Evolutionary conservation across 768 basidiomycete genomes (phyloP).

Genomic region (Boletus rufocinnamomeus): DNA sequence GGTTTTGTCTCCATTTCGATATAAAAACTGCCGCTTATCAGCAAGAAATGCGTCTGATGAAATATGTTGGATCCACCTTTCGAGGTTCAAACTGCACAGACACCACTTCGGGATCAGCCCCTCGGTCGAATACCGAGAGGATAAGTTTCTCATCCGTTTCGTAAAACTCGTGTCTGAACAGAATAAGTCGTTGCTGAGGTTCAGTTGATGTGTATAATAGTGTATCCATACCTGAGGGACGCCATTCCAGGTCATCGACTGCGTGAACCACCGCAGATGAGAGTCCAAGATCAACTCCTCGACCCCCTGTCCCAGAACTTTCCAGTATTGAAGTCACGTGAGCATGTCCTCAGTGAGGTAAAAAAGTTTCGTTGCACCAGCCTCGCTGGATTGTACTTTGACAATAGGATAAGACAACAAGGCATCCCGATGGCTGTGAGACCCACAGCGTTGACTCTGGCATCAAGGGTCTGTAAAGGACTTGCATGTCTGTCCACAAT

Average conservation of each 20-base stretch:
- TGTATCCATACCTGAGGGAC: conserved; percentile 29
- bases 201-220: not conserved
- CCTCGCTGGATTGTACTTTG: not conserved
- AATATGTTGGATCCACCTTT: conserved; percentile 44
- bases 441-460: too few species aligned
- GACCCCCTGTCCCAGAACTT: conserved; percentile 26
- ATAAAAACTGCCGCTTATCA: conserved; percentile 32
- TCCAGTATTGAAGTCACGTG: conserved; percentile 33
- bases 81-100: conserved; percentile 63
- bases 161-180: conserved; percentile 78
- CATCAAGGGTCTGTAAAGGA: too few species aligned
- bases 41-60: not conserved
- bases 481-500: too few species aligned
- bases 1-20: conserved; percentile 68
- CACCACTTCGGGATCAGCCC: conserved; percentile 66
- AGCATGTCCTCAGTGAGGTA: not conserved
- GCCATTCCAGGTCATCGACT: conserved; percentile 23
- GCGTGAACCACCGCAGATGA: conserved; percentile 1
- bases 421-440: too few species aligned
- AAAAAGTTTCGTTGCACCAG: not conserved
- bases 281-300: not conserved
- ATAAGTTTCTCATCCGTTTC: conserved; percentile 78
- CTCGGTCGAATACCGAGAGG: conserved; percentile 77
- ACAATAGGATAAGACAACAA: too few species aligned
- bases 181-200: not conserved